Conservation (phyloP, 1,284 basidiomycete species). For the Rhizoctonia solani region DNA sequence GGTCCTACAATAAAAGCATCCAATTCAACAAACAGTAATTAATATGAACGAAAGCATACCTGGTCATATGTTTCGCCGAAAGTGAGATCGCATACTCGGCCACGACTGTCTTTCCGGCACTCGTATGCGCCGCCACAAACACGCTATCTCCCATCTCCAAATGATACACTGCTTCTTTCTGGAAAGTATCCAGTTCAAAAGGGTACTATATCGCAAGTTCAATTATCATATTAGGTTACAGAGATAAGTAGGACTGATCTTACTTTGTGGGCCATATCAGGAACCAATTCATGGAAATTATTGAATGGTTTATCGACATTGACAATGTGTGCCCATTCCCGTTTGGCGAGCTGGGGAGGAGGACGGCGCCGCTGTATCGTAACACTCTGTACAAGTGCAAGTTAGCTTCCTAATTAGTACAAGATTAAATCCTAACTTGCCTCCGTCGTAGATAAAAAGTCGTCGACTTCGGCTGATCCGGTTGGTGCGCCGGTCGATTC, state of each 20-base stretch:
- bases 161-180: slow-evolving; percentile 98
- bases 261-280: slow-evolving; percentile 87
- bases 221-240: slow-evolving; percentile 14
- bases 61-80: slow-evolving; percentile 97
- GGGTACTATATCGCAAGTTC: slow-evolving; percentile 67
- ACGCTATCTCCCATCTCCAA: slow-evolving; percentile 97
- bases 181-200: slow-evolving; percentile 87
- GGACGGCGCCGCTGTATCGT: slow-evolving; percentile 36
- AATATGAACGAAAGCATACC: slow-evolving; percentile 55
- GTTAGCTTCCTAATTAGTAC: not conserved
- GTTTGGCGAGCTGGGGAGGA: slow-evolving; percentile 58
- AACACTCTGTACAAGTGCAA: not conserved
- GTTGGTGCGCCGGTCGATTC: slow-evolving; percentile 11
- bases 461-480: slow-evolving; percentile 13
- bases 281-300: slow-evolving; percentile 88
- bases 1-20: slow-evolving; percentile 73
- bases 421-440: not conserved
- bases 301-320: slow-evolving; percentile 86
- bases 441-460: not conserved
- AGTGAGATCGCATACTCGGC: slow-evolving; percentile 98
- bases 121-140: slow-evolving; percentile 98
- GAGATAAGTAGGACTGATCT: too few relatives aligned
- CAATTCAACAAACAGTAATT: not conserved
- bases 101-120: slow-evolving; percentile 99
- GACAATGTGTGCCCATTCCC: slow-evolving; percentile 98